Evolutionary conservation across 2,329 filamentous ascomycete species (phyloP), one percentile per base, ranked within the genome.

Genomic region (Claviceps sp.): DNA sequence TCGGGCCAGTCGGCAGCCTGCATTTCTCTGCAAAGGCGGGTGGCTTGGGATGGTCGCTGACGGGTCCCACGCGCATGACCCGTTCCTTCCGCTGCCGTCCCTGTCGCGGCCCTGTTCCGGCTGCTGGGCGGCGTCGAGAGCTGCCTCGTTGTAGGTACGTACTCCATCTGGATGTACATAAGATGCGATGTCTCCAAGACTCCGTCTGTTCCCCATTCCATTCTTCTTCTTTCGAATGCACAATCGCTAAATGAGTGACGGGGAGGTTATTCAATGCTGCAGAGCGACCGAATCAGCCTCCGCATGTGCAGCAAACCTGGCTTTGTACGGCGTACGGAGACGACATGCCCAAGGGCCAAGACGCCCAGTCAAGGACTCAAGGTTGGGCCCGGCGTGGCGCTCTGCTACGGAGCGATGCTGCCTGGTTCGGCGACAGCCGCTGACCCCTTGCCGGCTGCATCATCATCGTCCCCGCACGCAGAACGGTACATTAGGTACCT

Each of bases 1-100:
- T n/a, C 36, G 16, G 43, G 49, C 49, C 49, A 50, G 29, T 50
- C 49, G 49, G 49, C 49, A 51, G 23, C 42, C 49, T 45, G 49
- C 34, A 39, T 23, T 17, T 36, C 29, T 38, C 42, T n/a, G 40
- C n/a, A 34, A 17, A 16, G 13, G 13, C 34, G 8, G 26, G 29
- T 22, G 29, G 45, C 34, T 37, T 47, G 29, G 26, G 45, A 13
- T 37, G 36, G 29, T 29, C 20, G 45, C 9, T 46, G n/a, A 29
- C 9, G 23, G 43, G 29, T 14, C 20, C n/a, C 45, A 50, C 39
- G 50, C 45, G 45, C 45, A 47, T 47, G 34, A 47, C 45, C 45
- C 45, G 45, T 47, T 47, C 45, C 45, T 23, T 47, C 45, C 45
- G 45, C 45, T 37, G 45, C 23, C 45, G 29, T 22, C 45, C 29